Conservation (phyloP, 2,329 filamentous ascomycete genomes). For the Epichloe sp. region DNA sequence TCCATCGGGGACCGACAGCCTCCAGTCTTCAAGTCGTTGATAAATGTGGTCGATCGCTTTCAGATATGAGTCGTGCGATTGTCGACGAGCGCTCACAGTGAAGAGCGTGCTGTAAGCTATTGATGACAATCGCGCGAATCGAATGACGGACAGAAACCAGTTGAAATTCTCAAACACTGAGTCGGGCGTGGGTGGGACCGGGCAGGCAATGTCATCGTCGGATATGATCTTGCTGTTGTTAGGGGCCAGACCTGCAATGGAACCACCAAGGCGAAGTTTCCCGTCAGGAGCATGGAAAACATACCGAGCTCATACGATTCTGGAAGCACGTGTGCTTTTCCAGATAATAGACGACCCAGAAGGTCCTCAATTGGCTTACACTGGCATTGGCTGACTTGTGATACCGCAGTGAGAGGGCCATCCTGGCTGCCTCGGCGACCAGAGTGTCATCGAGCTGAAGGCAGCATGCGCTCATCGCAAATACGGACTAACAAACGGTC, state of each 20-base stretch:
- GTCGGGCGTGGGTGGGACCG: constrained; percentile 20
- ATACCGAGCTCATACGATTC: constrained; percentile 18
- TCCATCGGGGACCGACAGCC: constrained; percentile 14
- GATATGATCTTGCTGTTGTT: constrained; percentile 15
- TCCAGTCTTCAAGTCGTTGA: constrained; percentile 19
- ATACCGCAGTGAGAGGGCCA: constrained; percentile 18
- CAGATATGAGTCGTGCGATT: constrained; percentile 7
- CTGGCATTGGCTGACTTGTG: constrained; percentile 12
- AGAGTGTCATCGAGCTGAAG: constrained; percentile 20
- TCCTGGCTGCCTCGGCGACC: constrained; percentile 20
- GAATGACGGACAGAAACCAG: constrained; percentile 20
- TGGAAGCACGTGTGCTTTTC: constrained; percentile 24
- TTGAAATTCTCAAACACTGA: constrained; percentile 19
- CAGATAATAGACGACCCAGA: constrained; percentile 27
- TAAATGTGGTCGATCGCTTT: constrained; percentile 13
- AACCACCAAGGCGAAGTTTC: neutral
- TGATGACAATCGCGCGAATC: constrained; percentile 19
- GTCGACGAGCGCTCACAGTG: constrained; percentile 19
- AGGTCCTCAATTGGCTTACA: constrained; percentile 13
- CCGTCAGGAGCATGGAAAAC: constrained; percentile 3
- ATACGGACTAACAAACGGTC: constrained; percentile 18
- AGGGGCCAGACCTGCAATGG: neutral
- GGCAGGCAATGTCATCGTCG: constrained; percentile 24
- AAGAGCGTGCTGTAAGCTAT: constrained; percentile 21
- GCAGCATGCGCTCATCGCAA: constrained; percentile 20